Base-by-base conservation (phyloP, 768 basidiomycete genomes). In the Strobilomyces echinocephalus region DNA sequence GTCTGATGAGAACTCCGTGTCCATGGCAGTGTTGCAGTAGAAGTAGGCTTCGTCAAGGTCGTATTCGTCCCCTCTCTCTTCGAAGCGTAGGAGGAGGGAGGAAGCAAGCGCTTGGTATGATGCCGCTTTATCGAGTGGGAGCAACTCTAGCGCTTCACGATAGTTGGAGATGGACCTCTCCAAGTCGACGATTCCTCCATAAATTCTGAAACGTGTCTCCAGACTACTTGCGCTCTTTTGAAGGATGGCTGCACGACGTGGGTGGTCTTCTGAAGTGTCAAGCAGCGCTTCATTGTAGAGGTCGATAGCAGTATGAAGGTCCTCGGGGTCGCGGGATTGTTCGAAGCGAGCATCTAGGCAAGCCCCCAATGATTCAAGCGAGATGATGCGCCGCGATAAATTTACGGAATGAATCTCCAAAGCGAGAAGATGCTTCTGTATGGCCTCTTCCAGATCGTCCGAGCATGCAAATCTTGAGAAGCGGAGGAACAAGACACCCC, bases 311-410 rank as follows among this genome's bases (percentile, higher is more conserved):
- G 46, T 53, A 24, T 61, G 56, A 41, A 72, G 63, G 57, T 67
- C 60, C 18, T 59, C 58, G 4, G 61, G 56, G 46, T 67, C 56
- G 9, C 48, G 45, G 33, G 50, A 35, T 47, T 59, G 58, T 21
- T 59, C 56, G 39, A 70, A 72, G 24, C 69, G 64, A 43, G 35
- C 55, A 43, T 59, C 53, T 46, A 70, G 43, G 44, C 66, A 66
- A 20, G 30, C 36, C 12, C 63, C 67, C 0, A 68, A 44, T 26
- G 67, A 55, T 21, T 64, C 53, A 3, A 64, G 61, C 1, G 61
- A 59, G 28, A 50, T n/a, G 43, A 58, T 21, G 7, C 61, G 66
- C 16, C 53, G 51, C 14, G 50, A 16, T 30, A 53, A 49, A 40
- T 59, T 53, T 20, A 33, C 18, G 16, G 59, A 50, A 42, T 61